phyloP scores from a whole-genome alignment of 768 basidiomycete genomes.

The Hemileccinum rubropunctum region DNA sequence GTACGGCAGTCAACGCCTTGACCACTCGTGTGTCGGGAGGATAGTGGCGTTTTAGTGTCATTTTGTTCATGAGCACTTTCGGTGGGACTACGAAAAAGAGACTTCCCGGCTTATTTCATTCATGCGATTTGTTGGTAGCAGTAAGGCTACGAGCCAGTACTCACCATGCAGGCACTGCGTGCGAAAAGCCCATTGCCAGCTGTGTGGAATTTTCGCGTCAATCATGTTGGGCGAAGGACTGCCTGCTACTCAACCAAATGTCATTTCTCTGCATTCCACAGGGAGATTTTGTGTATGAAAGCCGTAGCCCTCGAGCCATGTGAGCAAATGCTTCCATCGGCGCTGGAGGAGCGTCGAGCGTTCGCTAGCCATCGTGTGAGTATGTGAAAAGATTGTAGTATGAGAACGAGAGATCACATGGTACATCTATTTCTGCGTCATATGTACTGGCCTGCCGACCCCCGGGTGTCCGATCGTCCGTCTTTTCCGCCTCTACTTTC shows the following conservation, averaged over 20 bases:
- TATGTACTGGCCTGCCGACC: not conserved
- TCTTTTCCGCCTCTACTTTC: constrained; percentile 10
- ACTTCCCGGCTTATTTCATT: constrained; percentile 44
- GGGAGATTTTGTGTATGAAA: constrained; percentile 42
- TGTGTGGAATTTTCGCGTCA: constrained; percentile 18
- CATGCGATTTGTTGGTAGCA: not conserved
- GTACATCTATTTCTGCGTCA: no score
- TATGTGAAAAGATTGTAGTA: no score
- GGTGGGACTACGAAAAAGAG: constrained; percentile 71
- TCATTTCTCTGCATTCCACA: constrained; percentile 50
- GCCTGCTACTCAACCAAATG: constrained; percentile 43
- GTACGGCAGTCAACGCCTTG: constrained; percentile 54
- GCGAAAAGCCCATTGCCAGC: constrained; percentile 74
- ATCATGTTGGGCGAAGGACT: not conserved
- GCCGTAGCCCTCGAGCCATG: constrained; percentile 52
- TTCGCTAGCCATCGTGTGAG: not conserved
- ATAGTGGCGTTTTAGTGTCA: constrained; percentile 64
- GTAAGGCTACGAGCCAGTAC: constrained; percentile 11
- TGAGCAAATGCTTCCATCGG: constrained; percentile 47
- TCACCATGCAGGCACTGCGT: constrained; percentile 38
- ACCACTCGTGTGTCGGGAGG: constrained; percentile 29
- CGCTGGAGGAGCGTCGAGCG: constrained; percentile 4
- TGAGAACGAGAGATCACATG: constrained; percentile 6
- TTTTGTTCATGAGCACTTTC: constrained; percentile 65
- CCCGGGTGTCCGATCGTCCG: constrained; percentile 2